Evolutionary conservation across 2,329 filamentous ascomycete species (phyloP), one percentile per base, ranked within the genome.

Genomic region (Penicillium sp.): DNA sequence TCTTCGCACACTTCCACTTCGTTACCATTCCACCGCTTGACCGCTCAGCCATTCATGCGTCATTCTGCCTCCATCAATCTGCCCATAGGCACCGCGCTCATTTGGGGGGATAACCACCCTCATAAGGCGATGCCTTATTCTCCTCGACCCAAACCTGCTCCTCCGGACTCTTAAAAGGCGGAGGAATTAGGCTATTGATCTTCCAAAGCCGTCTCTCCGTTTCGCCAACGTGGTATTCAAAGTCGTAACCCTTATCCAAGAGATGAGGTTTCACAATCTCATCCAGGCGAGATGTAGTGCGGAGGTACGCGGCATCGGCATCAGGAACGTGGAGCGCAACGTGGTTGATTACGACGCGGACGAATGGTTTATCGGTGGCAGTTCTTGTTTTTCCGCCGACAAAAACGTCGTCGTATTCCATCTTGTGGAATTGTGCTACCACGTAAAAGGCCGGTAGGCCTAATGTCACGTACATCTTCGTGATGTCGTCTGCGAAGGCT

Each of bases 391-490:
- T 54, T 5, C 47, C 55, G 14, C 60, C 60, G 9, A 66, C 8
- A 53, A 58, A 63, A n/a, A 63, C 47, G 8, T 63, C 41, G 6
- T 47, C 37, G 7, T 51, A 45, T 1, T 54, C 13, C 5, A 62
- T 33, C 11, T 60, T 50, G 11, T 66, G 45, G 62, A 71, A 72
- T 9, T 71, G 59, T 14, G 59, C 57, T 13, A 69, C 62, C 46
- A 70, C 68, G 53, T 72, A 72, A 60, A 72, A 72, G 13, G 64
- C 62, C 0, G 68, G 68, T 1, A 72, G 61, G 11, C 68, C 66
- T 21, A 55, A 3, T 0, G 52, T 33, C 19, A 59, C 58, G 47
- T 71, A 72, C 11, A 68, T 53, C 3, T 65, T 58, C 2, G 70
- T 73, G 33, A 70, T 64, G 46, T 63, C 63, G 45, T 62, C 22